Conservation (phyloP, 768 basidiomycete genomes). For the Kwoniella botswanensis region DNA sequence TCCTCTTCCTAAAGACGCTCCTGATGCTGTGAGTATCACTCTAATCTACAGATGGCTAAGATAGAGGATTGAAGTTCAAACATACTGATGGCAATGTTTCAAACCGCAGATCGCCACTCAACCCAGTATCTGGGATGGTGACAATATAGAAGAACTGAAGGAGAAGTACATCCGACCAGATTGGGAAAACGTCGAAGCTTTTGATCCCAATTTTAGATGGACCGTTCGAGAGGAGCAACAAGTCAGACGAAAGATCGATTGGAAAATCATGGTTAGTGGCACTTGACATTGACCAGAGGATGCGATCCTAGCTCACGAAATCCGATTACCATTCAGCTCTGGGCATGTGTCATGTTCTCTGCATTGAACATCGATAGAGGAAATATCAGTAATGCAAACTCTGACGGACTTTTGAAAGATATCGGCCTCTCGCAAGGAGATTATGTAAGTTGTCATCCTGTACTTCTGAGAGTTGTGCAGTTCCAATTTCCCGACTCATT, state of each 20-base stretch:
- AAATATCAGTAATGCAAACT: constrained; percentile 71
- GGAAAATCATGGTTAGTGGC: constrained; percentile 63
- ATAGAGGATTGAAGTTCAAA: no score
- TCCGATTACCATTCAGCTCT: constrained; percentile 16
- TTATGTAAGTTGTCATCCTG: constrained; percentile 36
- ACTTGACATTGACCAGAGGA: neutral
- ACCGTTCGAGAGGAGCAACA: constrained; percentile 72
- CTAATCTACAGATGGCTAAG: no score
- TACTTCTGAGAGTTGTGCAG: neutral
- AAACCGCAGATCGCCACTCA: constrained; percentile 41
- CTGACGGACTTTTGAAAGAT: constrained; percentile 70
- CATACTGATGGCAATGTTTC: neutral
- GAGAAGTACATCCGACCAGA: constrained; percentile 12
- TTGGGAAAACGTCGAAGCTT: constrained; percentile 62
- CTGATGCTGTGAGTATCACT: constrained; percentile 29
- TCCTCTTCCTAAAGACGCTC: constrained; percentile 19
- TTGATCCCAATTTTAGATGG: constrained; percentile 73
- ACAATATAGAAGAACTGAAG: constrained; percentile 37
- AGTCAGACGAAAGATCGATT: constrained; percentile 65
- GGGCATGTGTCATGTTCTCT: constrained; percentile 67
- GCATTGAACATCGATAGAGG: constrained; percentile 58
- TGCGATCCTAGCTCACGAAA: no score
- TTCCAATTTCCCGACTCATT: neutral
- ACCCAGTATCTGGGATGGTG: constrained; percentile 44
- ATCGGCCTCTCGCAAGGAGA: constrained; percentile 63